A percentile compares a stretch with the other conserved stretches of the same genome.
Conservation (phyloP, 1,139 yeast genomes). For the Taphrina wiesneri region DNA sequence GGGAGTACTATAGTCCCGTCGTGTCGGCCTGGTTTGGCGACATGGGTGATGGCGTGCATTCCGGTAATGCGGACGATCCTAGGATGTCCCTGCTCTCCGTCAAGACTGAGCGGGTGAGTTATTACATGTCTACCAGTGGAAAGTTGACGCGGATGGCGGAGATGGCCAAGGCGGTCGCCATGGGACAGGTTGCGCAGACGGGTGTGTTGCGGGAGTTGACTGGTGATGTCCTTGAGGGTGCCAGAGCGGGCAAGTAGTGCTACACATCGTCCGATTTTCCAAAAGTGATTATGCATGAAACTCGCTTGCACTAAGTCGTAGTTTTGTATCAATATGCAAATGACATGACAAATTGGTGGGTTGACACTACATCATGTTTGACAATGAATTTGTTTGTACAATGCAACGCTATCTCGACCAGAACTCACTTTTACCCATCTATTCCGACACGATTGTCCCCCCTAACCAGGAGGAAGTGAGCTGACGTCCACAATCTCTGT, state of each 20-base stretch:
- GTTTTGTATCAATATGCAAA: too few species aligned
- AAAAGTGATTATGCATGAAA: too few species aligned
- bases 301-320: too few species aligned
- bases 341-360: too few species aligned
- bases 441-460: background rate
- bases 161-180: slow-evolving; percentile 21
- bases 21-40: slow-evolving; percentile 32
- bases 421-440: background rate
- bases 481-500: slow-evolving; percentile 56
- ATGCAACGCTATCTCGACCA: background rate
- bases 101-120: slow-evolving; percentile 23
- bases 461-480: slow-evolving; percentile 83
- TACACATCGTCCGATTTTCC: background rate
- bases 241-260: slow-evolving; percentile 16
- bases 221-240: slow-evolving; percentile 30
- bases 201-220: slow-evolving; percentile 25
- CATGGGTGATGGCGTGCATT: slow-evolving; percentile 22
- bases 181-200: slow-evolving; percentile 29
- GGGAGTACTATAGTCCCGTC: slow-evolving; percentile 25
- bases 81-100: slow-evolving; percentile 20
- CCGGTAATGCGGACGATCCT: slow-evolving; percentile 30
- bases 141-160: slow-evolving; percentile 28
- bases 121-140: slow-evolving; percentile 28
- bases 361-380: background rate
- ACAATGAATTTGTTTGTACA: background rate